phyloP scores from a whole-genome alignment of 768 basidiomycete genomes.

The Hygrophoropsis aurantiaca region DNA sequence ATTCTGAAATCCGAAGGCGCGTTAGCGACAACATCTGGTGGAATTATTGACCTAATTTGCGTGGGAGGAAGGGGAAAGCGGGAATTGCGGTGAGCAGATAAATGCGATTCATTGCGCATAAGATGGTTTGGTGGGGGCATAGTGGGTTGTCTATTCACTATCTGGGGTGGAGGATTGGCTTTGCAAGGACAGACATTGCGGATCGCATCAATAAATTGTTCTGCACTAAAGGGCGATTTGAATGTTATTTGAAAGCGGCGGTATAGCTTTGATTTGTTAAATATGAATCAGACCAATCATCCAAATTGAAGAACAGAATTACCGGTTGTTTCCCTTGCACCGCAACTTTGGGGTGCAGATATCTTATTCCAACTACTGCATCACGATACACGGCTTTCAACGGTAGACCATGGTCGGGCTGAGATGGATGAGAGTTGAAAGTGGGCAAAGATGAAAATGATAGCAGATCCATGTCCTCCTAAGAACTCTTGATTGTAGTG shows the following conservation, averaged over 20 bases:
- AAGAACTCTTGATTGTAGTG: constrained; percentile 7
- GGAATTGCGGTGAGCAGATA: no score
- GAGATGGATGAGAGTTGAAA: constrained; percentile 25
- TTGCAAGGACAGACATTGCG: constrained; percentile 75
- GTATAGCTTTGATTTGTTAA: constrained; percentile 57
- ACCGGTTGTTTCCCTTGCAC: constrained; percentile 31
- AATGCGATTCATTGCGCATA: constrained; percentile 11
- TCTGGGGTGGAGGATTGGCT: constrained; percentile 41
- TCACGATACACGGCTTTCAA: constrained; percentile 81
- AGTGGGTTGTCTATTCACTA: constrained; percentile 15
- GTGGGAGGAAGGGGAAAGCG: no score
- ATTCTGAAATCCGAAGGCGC: not conserved
- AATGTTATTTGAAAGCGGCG: constrained; percentile 80
- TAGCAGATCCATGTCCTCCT: constrained; percentile 81
- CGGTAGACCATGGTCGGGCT: constrained; percentile 57
- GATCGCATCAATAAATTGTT: constrained; percentile 62
- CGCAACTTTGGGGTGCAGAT: constrained; percentile 50
- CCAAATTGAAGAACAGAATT: constrained; percentile 11
- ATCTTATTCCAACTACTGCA: constrained; percentile 71
- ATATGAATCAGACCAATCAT: not conserved
- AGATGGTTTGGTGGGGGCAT: constrained; percentile 13
- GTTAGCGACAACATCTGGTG: no score
- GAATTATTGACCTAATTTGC: no score
- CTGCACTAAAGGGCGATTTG: constrained; percentile 43
- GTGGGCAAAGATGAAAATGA: constrained; percentile 55